Evolutionary conservation across 2,329 filamentous ascomycete species (phyloP).

Genomic region (Fusarium odoratissimum): DNA sequence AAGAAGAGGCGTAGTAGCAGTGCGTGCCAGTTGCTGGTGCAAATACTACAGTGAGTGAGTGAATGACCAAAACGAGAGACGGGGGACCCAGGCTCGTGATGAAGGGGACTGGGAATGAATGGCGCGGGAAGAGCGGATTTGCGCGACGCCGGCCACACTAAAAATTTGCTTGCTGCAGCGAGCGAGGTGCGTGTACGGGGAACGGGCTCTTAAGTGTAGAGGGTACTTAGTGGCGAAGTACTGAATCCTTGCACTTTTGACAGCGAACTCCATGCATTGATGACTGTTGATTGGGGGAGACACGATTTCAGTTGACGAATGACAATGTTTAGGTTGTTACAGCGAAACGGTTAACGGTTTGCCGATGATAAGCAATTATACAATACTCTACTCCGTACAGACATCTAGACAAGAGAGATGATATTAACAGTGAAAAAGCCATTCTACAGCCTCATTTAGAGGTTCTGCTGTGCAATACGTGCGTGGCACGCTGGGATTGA

Average conservation of each 20-base stretch:
- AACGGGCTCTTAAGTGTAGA: slow-evolving; percentile 18
- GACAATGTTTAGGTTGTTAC: background rate
- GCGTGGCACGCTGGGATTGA: background rate
- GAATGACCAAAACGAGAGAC: slow-evolving; percentile 11
- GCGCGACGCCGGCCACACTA: slow-evolving; percentile 14
- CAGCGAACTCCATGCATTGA: slow-evolving; percentile 1
- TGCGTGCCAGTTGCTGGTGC: background rate
- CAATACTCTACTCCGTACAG: background rate
- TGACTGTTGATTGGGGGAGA: slow-evolving; percentile 7
- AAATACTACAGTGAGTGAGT: background rate
- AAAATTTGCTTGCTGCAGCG: slow-evolving; percentile 26
- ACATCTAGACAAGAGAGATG: background rate
- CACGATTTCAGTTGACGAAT: background rate
- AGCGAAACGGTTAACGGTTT: background rate
- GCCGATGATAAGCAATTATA: background rate
- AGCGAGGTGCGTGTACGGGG: slow-evolving; percentile 7
- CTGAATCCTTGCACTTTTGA: slow-evolving; percentile 2
- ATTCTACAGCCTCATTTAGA: slow-evolving; percentile 3
- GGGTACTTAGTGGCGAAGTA: slow-evolving; percentile 30
- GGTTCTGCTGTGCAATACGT: background rate
- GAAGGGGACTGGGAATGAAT: slow-evolving; percentile 17
- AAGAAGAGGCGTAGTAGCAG: slow-evolving; percentile 19
- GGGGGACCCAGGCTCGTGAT: slow-evolving; percentile 15
- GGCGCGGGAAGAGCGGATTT: slow-evolving; percentile 34
- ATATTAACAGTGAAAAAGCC: background rate